phyloP scores from a whole-genome alignment of 768 basidiomycete species.

The Nidularia sp. region DNA sequence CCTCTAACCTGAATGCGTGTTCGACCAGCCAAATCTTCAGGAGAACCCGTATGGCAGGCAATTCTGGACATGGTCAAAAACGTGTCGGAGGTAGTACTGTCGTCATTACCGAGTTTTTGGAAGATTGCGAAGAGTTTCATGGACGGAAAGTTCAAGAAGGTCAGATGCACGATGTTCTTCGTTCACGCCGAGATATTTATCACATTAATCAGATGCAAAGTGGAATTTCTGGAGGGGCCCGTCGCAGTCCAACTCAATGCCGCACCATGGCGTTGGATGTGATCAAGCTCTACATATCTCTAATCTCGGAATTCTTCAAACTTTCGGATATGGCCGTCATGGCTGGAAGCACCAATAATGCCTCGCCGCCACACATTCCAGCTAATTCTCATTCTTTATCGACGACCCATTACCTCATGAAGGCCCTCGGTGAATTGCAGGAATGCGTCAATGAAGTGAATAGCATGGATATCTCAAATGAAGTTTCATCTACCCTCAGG shows the following conservation, averaged over 20 bases:
- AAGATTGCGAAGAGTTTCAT: conserved; percentile 86
- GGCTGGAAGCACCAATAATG: conserved; percentile 34
- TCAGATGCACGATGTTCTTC: conserved; percentile 22
- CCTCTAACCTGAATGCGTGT: not conserved
- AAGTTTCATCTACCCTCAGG: conserved; percentile 63
- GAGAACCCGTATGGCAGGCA: conserved; percentile 79
- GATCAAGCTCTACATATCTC: conserved; percentile 78
- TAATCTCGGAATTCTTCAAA: conserved; percentile 87
- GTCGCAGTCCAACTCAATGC: conserved; percentile 81
- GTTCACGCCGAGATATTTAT: not conserved
- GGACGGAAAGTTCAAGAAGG: conserved; percentile 92
- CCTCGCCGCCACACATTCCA: conserved; percentile 58
- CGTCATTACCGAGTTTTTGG: conserved; percentile 92
- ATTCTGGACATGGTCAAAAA: conserved; percentile 77
- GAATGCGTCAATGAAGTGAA: conserved; percentile 82
- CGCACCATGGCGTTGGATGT: conserved; percentile 86
- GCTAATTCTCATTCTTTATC: conserved; percentile 77
- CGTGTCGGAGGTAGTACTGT: conserved; percentile 79
- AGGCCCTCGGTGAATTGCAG: conserved; percentile 78
- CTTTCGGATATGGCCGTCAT: conserved; percentile 61
- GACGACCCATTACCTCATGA: conserved; percentile 74
- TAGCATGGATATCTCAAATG: conserved; percentile 76
- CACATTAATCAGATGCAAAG: no score
- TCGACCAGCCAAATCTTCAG: conserved; percentile 58
- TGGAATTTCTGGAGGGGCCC: conserved; percentile 33